A percentile compares a stretch with the other conserved stretches of the same genome.
phyloP scores from a whole-genome alignment of 345 rosid species.

The Bruguiera sexangula region DNA sequence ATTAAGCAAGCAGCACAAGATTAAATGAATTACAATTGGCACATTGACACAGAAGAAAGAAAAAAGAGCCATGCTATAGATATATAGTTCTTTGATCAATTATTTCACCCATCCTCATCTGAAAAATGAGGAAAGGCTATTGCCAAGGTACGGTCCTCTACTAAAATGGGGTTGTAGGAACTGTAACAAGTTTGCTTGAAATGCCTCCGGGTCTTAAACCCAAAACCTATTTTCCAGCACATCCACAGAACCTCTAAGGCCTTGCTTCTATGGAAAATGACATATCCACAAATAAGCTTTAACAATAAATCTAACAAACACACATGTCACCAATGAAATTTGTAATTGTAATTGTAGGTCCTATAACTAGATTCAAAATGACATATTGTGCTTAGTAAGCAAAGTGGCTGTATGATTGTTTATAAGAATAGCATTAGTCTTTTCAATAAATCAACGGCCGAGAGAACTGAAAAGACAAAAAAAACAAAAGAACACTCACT shows the following conservation, averaged over 20 bases:
- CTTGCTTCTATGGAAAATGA: too few relatives aligned
- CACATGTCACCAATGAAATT: too few relatives aligned
- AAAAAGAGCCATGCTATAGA: not conserved
- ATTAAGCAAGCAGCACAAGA: not conserved
- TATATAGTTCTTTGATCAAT: not conserved
- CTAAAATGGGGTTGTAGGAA: not conserved
- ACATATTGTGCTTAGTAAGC: too few relatives aligned
- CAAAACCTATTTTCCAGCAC: not conserved
- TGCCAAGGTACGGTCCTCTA: not conserved
- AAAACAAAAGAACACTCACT: conserved; percentile 36
- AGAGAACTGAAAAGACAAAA: conserved; percentile 4
- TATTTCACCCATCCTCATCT: not conserved
- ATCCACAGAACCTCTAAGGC: not conserved
- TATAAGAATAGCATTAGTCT: too few relatives aligned
- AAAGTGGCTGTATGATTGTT: too few relatives aligned
- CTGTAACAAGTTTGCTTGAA: not conserved
- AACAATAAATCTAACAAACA: too few relatives aligned
- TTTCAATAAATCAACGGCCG: not conserved
- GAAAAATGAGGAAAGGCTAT: not conserved
- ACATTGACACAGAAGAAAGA: too few relatives aligned
- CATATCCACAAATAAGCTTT: too few relatives aligned
- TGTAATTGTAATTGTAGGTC: too few relatives aligned
- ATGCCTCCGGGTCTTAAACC: not conserved
- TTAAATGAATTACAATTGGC: too few relatives aligned
- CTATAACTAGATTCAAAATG: too few relatives aligned